These are phyloP conservation scores for Saposhnikovia divaricata DNA, from an alignment of 129 eudicot species.

Conservation along the genomic window DNA sequence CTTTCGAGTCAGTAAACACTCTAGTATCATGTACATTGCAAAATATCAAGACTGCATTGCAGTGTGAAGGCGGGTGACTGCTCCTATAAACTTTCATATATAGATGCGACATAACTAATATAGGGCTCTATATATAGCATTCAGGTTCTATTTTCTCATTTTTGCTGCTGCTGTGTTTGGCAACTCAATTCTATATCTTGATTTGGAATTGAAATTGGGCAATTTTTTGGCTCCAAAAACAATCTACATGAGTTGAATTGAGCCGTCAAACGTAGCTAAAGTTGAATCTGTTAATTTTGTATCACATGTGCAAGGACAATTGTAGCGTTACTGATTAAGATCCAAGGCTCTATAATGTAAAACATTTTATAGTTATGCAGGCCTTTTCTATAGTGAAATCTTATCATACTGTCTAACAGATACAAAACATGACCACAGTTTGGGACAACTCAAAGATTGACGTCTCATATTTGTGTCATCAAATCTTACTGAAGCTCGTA, in stretches of 20 bases:
- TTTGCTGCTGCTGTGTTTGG: neutral
- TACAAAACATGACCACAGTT: neutral
- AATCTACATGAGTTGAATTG: slow-evolving; percentile 5
- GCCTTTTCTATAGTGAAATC: neutral
- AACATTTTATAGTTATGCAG: neutral
- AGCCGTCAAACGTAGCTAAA: neutral
- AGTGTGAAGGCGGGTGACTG: slow-evolving; percentile 64
- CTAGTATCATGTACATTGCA: slow-evolving; percentile 65
- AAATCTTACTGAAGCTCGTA: too few species aligned
- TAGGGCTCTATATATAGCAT: neutral
- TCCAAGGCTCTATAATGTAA: neutral
- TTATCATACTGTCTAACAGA: neutral
- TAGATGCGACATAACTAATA: neutral
- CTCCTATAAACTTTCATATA: neutral
- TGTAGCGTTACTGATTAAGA: neutral
- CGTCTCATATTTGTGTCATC: too few species aligned
- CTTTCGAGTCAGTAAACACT: slow-evolving; percentile 67
- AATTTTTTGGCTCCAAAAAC: neutral
- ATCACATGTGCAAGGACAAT: neutral
- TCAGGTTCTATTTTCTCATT: neutral
- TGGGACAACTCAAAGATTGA: too few species aligned
- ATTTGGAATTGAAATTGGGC: neutral
- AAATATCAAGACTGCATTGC: slow-evolving; percentile 66
- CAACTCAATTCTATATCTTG: slow-evolving; percentile 5
- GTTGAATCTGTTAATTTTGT: neutral